Percentiles rank a stretch among this genome's conserved stretches.
phyloP scores from a whole-genome alignment of 352 stramenopile species.

The Halophytophthora polymorphica region DNA sequence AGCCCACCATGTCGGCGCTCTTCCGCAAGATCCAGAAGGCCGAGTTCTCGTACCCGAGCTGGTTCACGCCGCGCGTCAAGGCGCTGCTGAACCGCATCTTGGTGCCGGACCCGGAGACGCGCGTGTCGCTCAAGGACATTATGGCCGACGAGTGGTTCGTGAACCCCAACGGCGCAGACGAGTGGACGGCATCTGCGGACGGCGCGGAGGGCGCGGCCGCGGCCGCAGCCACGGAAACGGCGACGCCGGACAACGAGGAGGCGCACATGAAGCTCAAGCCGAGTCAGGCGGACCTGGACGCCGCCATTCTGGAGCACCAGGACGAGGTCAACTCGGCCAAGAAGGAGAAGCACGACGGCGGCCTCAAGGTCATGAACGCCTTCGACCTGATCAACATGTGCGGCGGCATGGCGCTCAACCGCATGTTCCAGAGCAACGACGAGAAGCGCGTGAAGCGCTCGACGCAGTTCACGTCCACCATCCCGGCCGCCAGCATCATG shows the following conservation, averaged over 20 bases:
- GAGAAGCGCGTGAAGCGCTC: constrained; percentile 84
- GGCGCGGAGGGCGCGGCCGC: constrained; percentile 14
- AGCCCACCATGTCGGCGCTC: constrained; percentile 93
- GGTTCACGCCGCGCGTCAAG: constrained; percentile 89
- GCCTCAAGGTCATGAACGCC: constrained; percentile 88
- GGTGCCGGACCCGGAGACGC: constrained; percentile 88
- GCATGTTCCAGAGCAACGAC: constrained; percentile 87
- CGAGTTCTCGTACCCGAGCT: constrained; percentile 93
- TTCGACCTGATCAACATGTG: constrained; percentile 93
- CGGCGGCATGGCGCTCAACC: constrained; percentile 88
- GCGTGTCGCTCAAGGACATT: constrained; percentile 88
- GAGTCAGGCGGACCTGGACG: constrained; percentile 79
- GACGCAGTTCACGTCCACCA: constrained; percentile 86
- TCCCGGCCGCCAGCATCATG: constrained; percentile 77
- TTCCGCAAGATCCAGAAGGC: constrained; percentile 97
- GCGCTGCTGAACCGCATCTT: constrained; percentile 91
- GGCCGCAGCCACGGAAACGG: constrained; percentile 10
- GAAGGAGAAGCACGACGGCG: constrained; percentile 62
- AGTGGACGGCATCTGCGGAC: constrained; percentile 15
- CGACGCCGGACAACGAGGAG: constrained; percentile 14
- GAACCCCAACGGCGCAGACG: constrained; percentile 46
- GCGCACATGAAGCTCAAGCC: constrained; percentile 73
- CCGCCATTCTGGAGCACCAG: constrained; percentile 78
- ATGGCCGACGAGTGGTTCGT: constrained; percentile 89
- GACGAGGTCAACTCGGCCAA: constrained; percentile 68